phyloP scores from a whole-genome alignment of 129 eudicot genomes.

The Saposhnikovia divaricata region DNA sequence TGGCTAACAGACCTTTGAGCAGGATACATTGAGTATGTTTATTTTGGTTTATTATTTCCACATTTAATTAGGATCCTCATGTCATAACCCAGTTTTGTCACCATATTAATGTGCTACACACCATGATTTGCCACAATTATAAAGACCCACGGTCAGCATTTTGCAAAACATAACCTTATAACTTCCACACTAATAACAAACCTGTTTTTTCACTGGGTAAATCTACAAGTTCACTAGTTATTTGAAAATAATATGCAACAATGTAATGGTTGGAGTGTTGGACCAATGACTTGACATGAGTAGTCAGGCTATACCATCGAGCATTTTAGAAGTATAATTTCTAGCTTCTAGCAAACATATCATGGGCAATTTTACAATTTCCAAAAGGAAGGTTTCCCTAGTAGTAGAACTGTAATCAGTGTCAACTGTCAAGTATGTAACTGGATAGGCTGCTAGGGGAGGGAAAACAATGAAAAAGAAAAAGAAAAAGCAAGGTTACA shows the following conservation, averaged over 20 bases:
- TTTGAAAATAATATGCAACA: background rate
- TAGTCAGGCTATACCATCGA: background rate
- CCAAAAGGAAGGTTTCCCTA: background rate
- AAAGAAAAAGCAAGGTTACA: background rate
- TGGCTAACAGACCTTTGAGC: background rate
- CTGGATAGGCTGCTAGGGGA: background rate
- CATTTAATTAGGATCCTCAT: background rate
- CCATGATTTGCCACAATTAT: background rate
- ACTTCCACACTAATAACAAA: background rate
- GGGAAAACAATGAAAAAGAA: background rate
- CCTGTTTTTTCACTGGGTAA: background rate
- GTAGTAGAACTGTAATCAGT: no score
- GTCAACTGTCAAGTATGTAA: background rate
- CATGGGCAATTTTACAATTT: background rate
- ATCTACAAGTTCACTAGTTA: background rate
- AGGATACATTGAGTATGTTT: background rate
- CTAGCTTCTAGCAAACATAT: background rate
- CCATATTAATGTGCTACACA: background rate
- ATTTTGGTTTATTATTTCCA: background rate
- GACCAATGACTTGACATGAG: background rate
- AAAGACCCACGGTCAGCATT: background rate
- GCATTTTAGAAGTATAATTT: background rate
- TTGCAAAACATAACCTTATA: background rate
- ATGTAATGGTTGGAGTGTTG: background rate
- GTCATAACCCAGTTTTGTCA: background rate